Base-by-base conservation (phyloP, 352 stramenopile genomes). In the Stramenopiles sp. region DNA sequence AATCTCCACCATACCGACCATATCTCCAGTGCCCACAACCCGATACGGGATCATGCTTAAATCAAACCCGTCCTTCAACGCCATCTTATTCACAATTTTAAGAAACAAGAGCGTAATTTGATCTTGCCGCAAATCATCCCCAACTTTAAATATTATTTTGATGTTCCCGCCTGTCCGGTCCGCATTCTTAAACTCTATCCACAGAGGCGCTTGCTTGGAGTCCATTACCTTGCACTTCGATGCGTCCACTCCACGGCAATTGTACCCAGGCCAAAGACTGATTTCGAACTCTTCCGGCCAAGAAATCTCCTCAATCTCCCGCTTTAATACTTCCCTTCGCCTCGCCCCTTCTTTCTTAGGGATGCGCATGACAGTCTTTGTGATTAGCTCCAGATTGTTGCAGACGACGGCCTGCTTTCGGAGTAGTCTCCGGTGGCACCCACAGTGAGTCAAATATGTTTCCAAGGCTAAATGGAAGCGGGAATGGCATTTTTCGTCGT, bases 21-120 rank as follows among this genome's bases (percentile, higher is more conserved):
- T 37, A 2, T 78, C 71, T 33, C 6, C 73, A n/a, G 78, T 81
- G 37, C 77, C 49, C 36, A 81, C 53, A 37, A 25, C 78, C 74
- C 18, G 49, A 80, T 99, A 99, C 25, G 95, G 93, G 0, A 89
- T 97, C 36, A 99, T 83, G 78, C 95, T 88, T 18, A 99, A 83
- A 79, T 99, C 94, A 49, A 99, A 78, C 74, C 97, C 98, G 25
- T 97, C 93, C 48, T 96, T 92, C 83, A 99, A 99, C 37, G 99
- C 83, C 34, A 99, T 81, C 1, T 92, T 86, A 80, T 99, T 95
- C 94, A 99, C 99, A 33, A 99, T 83, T 73, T 96, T 94, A 75
- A 99, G 97, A 90, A 99, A 97, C 84, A 99, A 96, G 80, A 99
- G 98, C 73, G 98, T 95, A 71, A 99, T 84, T 82, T 99, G 96